Percentiles rank a stretch among this genome's conserved stretches.
These are phyloP conservation scores for Phytophthora capsici DNA, from an alignment of 352 stramenopile genomes.

Conservation along the genomic window DNA sequence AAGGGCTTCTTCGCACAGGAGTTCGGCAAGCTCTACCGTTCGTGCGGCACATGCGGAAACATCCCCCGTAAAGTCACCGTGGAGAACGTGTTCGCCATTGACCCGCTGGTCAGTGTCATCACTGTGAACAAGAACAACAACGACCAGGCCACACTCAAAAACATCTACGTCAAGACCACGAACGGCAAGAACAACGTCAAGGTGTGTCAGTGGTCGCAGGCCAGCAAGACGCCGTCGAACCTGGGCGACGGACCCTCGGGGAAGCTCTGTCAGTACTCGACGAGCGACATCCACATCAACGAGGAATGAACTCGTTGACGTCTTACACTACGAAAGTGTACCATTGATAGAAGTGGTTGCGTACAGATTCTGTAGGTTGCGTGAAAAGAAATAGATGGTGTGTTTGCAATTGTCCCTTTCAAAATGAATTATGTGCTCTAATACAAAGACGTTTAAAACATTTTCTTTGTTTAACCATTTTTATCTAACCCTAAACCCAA, in stretches of 20 bases:
- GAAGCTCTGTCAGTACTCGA: slow-evolving; percentile 21
- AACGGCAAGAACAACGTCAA: slow-evolving; percentile 8
- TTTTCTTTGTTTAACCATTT: no score
- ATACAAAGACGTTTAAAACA: no score
- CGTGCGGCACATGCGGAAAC: background rate
- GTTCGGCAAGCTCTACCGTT: background rate
- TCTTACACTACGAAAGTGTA: slow-evolving; percentile 1
- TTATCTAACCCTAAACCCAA: no score
- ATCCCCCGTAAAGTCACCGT: slow-evolving; percentile 33
- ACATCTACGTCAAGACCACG: slow-evolving; percentile 30
- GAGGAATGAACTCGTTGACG: slow-evolving; percentile 23
- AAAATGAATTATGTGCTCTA: no score
- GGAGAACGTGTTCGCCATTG: slow-evolving; percentile 25
- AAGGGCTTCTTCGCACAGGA: background rate
- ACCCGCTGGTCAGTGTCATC: slow-evolving; percentile 25
- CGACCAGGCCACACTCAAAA: slow-evolving; percentile 30
- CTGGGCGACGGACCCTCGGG: slow-evolving; percentile 20
- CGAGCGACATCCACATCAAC: slow-evolving; percentile 29
- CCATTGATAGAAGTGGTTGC: background rate
- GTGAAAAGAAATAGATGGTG: slow-evolving; percentile 7
- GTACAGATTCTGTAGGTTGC: background rate
- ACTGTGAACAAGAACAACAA: slow-evolving; percentile 36
- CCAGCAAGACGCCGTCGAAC: slow-evolving; percentile 21
- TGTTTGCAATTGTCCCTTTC: background rate
- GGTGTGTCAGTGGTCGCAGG: slow-evolving; percentile 21